phyloP scores from a whole-genome alignment of 2,329 filamentous ascomycete genomes.

The Verticillium nubilum region DNA sequence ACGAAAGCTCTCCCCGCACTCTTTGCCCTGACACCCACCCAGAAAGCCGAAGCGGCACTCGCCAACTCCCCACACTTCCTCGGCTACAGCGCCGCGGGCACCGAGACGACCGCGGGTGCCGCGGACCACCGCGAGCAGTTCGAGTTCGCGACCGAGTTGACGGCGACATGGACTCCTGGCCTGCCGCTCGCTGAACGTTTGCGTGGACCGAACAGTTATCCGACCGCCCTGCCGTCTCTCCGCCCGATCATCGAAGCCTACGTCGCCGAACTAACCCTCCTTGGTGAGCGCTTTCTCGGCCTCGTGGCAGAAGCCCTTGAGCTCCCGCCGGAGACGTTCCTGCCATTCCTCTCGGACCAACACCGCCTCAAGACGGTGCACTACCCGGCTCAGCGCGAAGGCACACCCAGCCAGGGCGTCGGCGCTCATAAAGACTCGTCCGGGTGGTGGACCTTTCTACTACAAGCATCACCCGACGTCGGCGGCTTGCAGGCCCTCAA shows the following conservation, averaged over 20 bases:
- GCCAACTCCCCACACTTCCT: slow-evolving; percentile 55
- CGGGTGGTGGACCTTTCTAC: slow-evolving; percentile 59
- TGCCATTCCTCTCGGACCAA: slow-evolving; percentile 48
- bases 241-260: slow-evolving; percentile 38
- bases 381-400: slow-evolving; percentile 33
- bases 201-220: slow-evolving; percentile 34
- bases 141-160: slow-evolving; percentile 53
- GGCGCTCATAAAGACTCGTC: slow-evolving; percentile 59
- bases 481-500: slow-evolving; percentile 47
- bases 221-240: slow-evolving; percentile 19
- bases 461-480: slow-evolving; percentile 48
- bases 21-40: slow-evolving; percentile 30
- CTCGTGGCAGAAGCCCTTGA: slow-evolving; percentile 50
- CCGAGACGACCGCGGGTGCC: slow-evolving; percentile 49
- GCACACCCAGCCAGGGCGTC: slow-evolving; percentile 41
- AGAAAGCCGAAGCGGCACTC: slow-evolving; percentile 36
- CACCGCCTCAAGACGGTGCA: slow-evolving; percentile 55
- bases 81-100: slow-evolving; percentile 50
- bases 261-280: slow-evolving; percentile 40
- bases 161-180: slow-evolving; percentile 24
- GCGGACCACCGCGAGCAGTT: slow-evolving; percentile 52
- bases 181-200: slow-evolving; percentile 34
- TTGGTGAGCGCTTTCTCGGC: slow-evolving; percentile 49
- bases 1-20: slow-evolving; percentile 33
- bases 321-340: slow-evolving; percentile 41